Base-by-base conservation (phyloP, 192 early-diverging fungal genomes). In the Umbelopsis sp. region DNA sequence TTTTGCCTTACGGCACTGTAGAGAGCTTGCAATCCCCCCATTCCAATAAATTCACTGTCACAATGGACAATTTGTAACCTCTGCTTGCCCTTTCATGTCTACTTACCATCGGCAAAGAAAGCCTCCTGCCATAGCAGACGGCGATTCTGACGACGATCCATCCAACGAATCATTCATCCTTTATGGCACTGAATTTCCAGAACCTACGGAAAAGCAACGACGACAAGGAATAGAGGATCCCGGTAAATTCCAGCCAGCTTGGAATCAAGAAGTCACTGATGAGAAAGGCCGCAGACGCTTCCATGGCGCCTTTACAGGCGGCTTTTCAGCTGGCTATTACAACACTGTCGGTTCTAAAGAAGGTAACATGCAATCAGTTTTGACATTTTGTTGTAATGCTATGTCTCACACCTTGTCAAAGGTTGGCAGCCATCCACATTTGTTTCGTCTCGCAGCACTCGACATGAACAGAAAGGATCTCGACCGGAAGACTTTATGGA, bases 291-390 rank as follows among this genome's bases (percentile, higher is more conserved):
- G 91, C 24, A 85, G 91, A 65, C 82, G 95, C 43, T 89, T 97
- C 51, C 95, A 95, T 75, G 95, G 96, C 16, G 94, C 95, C 6
- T 97, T 97, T 79, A 94, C 91, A 21, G 96, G 96, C 47, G 96
- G 96, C n/a, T 98, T 92, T 72, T 91, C 91, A 0, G 97, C 96
- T 4, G 97, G 96, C 12, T 97, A 98, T 70, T 95, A 86, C 78
- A 96, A 96, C 72, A 97, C 95, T 0, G 97, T 95, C 10, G 97
- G 97, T 6, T 97, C 97, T 12, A 96, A 97, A 85, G 93, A 97
- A 80, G 95, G 95, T 84, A 89, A 67, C 74, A 20, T 45, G 52
- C 25, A 47, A 36, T 22, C 34, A 2, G 38, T n/a, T 10, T 20
- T 4, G 9, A 4, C 16, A 25, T 22, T 22, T 2, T 16, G 45